Conservation (phyloP, 371 early-diverging fungal genomes). For the Syncephalastrum racemosum region DNA sequence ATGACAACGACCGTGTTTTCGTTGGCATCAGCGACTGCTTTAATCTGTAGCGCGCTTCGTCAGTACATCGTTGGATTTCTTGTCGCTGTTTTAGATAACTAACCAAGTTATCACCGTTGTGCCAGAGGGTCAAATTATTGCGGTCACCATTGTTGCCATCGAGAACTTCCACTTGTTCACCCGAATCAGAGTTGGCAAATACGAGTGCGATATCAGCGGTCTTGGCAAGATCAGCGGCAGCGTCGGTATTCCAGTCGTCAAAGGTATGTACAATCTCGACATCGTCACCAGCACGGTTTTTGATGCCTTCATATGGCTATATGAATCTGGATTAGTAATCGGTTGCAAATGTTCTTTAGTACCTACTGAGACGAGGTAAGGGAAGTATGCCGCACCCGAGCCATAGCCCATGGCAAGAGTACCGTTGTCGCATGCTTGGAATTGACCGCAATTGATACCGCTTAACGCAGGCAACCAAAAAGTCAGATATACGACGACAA, state of each 20-base stretch:
- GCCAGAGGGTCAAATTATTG: conserved; percentile 54
- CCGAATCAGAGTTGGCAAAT: conserved; percentile 56
- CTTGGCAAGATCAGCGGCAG: conserved; percentile 35
- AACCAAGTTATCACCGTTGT: conserved; percentile 60
- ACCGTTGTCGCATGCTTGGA: conserved; percentile 36
- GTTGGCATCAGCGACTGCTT: conserved; percentile 53
- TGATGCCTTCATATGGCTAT: conserved; percentile 42
- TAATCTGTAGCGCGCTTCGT: conserved; percentile 28
- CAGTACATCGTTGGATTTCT: not conserved
- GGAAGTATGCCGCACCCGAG: conserved; percentile 56
- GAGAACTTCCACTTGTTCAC: conserved; percentile 44
- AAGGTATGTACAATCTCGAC: conserved; percentile 24
- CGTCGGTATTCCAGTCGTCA: conserved; percentile 29
- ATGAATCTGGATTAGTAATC: not conserved
- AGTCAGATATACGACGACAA: too few species aligned
- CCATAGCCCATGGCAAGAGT: conserved; percentile 66
- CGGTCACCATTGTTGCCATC: conserved; percentile 53
- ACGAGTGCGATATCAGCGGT: conserved; percentile 57
- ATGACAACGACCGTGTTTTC: conserved; percentile 60
- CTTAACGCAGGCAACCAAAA: too few species aligned
- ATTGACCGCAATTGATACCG: conserved; percentile 21
- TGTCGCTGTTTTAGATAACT: not conserved
- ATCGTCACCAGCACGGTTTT: conserved; percentile 24
- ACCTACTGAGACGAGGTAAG: conserved; percentile 53
- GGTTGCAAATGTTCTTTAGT: not conserved